Base-by-base conservation (phyloP, 2,329 filamentous ascomycete genomes). In the Dactylella cylindrospora region DNA sequence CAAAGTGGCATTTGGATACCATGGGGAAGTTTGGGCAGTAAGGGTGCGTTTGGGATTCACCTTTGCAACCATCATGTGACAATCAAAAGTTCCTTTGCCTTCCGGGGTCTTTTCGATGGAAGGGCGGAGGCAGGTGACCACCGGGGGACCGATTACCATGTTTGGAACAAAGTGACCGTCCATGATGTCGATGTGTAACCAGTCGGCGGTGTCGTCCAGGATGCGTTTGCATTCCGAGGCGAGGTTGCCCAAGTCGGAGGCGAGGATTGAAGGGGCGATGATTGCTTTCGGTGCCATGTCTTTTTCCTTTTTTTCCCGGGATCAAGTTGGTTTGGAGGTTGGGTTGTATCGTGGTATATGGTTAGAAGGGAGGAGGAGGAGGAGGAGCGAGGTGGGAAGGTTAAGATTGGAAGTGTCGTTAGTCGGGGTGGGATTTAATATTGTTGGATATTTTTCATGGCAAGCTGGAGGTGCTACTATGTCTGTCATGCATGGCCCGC, bases 131-230 rank as follows among this genome's bases (percentile, higher is more conserved):
- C 91, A 95, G 68, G 89, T 91, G 38, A 98, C 93, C 29, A 98
- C 90, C 3, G 91, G 90, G 15, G 91, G 84, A 60, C 93, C 93
- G 71, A 97, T 96, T 40, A 93, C 97, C 74, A 98, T 90, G 76
- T 98, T 98, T 46, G 93, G 93, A 33, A 98, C 93, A 71, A 98
- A 98, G 73, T 98, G 93, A 54, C 93, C 93, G 74, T 98, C 93
- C 82, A 84, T 90, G 73, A 96, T 96, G 74, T 97, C 91, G 70
- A 96, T 86, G 75, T 96, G 89, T 68, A 94, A 81, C 87, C 88
- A 95, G 78, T 96, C 88, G 67, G 90, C 89, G 57, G 90, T 88
- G 67, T 90, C 82, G 45, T 80, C 79, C 70, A 98, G 96, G 60
- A 90, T 95, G 70, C 82, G 81, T 45, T 83, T 82, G 77, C 93